Evolutionary conservation across 257 asterid genomes (phyloP).

Genomic region (Cinchona pubescens): DNA sequence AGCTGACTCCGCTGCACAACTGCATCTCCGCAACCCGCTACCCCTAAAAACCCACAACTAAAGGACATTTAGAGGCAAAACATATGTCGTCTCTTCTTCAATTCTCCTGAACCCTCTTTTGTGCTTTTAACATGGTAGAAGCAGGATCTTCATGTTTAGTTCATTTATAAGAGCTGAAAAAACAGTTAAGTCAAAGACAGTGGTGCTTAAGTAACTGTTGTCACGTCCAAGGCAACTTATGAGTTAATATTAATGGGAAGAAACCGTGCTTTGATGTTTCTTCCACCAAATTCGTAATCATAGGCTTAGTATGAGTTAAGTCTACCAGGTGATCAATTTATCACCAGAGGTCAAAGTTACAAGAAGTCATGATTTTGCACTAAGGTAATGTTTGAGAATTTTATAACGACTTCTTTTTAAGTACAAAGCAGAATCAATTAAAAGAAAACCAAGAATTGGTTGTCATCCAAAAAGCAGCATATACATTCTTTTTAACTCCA

Average conservation of each 20-base stretch:
- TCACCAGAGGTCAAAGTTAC: not conserved
- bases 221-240: not conserved
- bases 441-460: not conserved
- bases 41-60: no score
- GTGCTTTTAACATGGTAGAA: not conserved
- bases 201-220: not conserved
- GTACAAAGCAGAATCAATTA: not conserved
- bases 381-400: no score
- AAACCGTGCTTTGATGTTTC: not conserved
- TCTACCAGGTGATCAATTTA: not conserved
- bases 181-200: not conserved
- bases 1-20: not conserved
- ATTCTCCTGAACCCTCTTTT: not conserved
- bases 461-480: not conserved
- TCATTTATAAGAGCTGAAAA: not conserved
- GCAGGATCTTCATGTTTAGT: not conserved
- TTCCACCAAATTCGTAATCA: not conserved
- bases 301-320: not conserved
- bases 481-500: not conserved
- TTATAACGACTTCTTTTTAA: no score
- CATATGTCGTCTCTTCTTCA: not conserved
- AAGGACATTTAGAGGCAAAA: not conserved
- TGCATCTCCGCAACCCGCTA: not conserved
- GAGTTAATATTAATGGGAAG: not conserved
- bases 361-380: not conserved